Evolutionary conservation across 768 basidiomycete genomes (phyloP).

Genomic region (Mycena galericulata): DNA sequence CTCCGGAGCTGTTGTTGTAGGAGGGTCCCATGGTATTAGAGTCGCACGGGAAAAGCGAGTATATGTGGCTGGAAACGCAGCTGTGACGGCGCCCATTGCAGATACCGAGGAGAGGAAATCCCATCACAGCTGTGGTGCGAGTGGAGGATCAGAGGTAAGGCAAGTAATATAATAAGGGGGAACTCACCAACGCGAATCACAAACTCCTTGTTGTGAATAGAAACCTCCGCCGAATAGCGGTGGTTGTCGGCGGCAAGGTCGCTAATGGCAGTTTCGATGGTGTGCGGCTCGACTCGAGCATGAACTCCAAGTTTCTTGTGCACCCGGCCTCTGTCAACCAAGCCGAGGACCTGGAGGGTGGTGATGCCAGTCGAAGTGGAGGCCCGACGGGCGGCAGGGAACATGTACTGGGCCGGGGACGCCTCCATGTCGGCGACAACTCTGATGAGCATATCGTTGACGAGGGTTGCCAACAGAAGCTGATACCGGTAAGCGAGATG

Average conservation of each 20-base stretch:
- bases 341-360: neutral
- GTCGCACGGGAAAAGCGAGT: neutral
- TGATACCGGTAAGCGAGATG: neutral
- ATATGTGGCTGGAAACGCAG: neutral
- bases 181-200: neutral
- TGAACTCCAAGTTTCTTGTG: neutral
- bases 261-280: neutral
- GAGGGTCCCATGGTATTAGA: neutral
- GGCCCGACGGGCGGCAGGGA: neutral
- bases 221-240: neutral
- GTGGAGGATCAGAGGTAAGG: no score
- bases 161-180: neutral
- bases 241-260: neutral
- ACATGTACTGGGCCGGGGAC: neutral
- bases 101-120: neutral
- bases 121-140: conserved; percentile 7
- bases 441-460: neutral
- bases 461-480: neutral
- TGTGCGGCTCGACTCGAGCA: neutral
- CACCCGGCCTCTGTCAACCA: neutral
- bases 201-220: neutral
- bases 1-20: neutral
- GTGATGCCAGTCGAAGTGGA: neutral
- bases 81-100: neutral
- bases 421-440: neutral